Conservation (phyloP, 2,329 filamentous ascomycete genomes). For the Fusarium sp. region DNA sequence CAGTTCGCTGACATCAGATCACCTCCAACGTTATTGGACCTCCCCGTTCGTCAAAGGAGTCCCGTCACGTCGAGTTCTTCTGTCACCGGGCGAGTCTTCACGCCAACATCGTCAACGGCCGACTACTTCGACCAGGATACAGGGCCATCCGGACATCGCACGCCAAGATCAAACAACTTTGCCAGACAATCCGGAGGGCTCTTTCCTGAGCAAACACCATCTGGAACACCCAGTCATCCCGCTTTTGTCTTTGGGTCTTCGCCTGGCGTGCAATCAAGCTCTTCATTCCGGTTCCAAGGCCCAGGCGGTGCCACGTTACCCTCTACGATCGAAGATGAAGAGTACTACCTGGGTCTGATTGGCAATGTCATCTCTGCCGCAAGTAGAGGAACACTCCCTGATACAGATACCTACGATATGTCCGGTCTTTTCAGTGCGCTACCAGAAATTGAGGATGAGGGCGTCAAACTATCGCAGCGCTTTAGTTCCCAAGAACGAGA, state of each 20-base stretch:
- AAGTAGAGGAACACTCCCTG: not conserved
- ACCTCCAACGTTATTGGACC: not conserved
- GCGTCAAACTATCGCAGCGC: conserved; percentile 2
- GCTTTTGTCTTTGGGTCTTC: conserved; percentile 38
- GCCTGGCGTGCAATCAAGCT: conserved; percentile 4
- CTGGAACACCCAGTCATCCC: not conserved
- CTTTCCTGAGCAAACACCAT: not conserved
- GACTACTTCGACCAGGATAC: conserved; percentile 1
- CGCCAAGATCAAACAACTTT: not conserved
- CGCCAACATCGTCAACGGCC: conserved; percentile 9
- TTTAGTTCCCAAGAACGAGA: conserved; percentile 29
- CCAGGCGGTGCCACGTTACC: not conserved
- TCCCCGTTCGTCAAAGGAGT: conserved; percentile 26
- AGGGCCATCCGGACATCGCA: not conserved
- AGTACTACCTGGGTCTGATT: conserved; percentile 20
- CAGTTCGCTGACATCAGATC: conserved; percentile 8
- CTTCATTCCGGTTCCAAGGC: conserved; percentile 22
- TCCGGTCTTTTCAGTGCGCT: conserved; percentile 24
- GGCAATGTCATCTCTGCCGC: conserved; percentile 22
- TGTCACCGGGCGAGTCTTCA: conserved; percentile 8
- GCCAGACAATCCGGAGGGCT: not conserved
- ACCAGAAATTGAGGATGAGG: conserved; percentile 22
- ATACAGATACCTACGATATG: conserved; percentile 1
- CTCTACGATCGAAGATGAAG: conserved; percentile 20
- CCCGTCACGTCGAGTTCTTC: conserved; percentile 29